Evolutionary conservation across 371 early-diverging fungal genomes (phyloP), one percentile per base, ranked within the genome.

Genomic region (Mucor piriformis): DNA sequence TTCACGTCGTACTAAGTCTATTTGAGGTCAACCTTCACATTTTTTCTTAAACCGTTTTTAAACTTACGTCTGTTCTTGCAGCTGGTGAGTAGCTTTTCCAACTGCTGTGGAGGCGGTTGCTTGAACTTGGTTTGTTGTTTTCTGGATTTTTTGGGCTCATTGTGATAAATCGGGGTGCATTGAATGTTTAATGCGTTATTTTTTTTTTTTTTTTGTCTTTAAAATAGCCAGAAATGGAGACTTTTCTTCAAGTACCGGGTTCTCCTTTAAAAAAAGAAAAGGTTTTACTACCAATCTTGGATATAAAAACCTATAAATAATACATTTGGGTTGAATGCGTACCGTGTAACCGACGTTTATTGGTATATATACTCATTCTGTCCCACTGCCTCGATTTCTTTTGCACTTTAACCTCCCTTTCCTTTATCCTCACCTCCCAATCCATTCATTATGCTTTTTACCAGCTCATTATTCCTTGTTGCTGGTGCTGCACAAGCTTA

Each of bases 401-500:
- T 25, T 46, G 11, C 12, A 21, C 12, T 20, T 42, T 42, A 6
- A 10, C 2, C 43, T 21, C 18, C 7, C 21, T 44, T 46, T 46
- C 11, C 46, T 46, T 46, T 46, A 43, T 46, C 25, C 46, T 24
- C 12, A 3, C 46, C 21, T 24, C 18, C 46, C 5, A 11, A 12
- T 12, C 23, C 18, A 20, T 46, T 46, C 24, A 3, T 46, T 55
- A 61, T 62, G 62, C 32, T 54, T 32, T 50, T 62, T 43, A 50
- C 55, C n/a, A 62, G 47, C 24, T 49, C 62, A 8, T 21, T 62
- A 10, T 15, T 62, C 7, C 43, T 62, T 20, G 23, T 50, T 35
- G 40, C 55, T 24, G 62, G 50, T 35, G 62, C 56, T 23, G 55
- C 43, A 8, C 55, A 62, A 25, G 62, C 55, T 33, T 54, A 54